Evolutionary conservation across 768 basidiomycete genomes (phyloP).

Genomic region (Albatrellus ellisii): DNA sequence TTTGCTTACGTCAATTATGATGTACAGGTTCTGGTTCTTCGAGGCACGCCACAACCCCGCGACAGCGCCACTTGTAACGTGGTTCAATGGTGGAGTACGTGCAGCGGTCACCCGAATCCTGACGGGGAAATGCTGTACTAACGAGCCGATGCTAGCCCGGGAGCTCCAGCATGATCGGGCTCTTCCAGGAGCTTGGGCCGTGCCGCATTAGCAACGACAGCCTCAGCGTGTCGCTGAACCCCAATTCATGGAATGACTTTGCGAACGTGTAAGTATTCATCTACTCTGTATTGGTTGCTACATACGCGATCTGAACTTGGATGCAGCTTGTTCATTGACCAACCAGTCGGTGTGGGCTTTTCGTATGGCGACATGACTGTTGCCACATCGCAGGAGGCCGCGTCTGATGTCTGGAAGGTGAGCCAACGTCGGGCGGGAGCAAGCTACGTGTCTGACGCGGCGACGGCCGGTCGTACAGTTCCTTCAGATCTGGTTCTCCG

Average conservation of each 20-base stretch:
- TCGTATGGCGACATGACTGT: slow-evolving; percentile 39
- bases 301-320: not conserved
- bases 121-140: not conserved
- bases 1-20: slow-evolving; percentile 1
- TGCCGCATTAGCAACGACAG: slow-evolving; percentile 65
- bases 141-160: slow-evolving; percentile 19
- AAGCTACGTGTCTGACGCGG: not conserved
- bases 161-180: slow-evolving; percentile 45
- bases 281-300: not conserved
- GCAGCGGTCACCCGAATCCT: not conserved
- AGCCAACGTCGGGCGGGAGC: not conserved
- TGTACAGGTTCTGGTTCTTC: slow-evolving; percentile 55
- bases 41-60: slow-evolving; percentile 46
- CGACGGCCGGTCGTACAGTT: slow-evolving; percentile 19
- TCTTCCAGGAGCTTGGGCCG: slow-evolving; percentile 88
- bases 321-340: slow-evolving; percentile 42
- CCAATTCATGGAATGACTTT: slow-evolving; percentile 45
- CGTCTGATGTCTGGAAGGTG: slow-evolving; percentile 38
- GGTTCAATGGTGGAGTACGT: slow-evolving; percentile 46
- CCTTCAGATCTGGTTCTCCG: slow-evolving; percentile 48
- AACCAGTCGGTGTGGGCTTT: slow-evolving; percentile 50
- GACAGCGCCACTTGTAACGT: slow-evolving; percentile 48
- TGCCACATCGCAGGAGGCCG: slow-evolving; percentile 39
- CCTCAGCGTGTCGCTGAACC: slow-evolving; percentile 33
- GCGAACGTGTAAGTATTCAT: slow-evolving; percentile 31